A percentile compares a stretch with the other conserved stretches of the same genome.
These are phyloP conservation scores for Auricularia heimuer DNA, from an alignment of 768 basidiomycete species.

Conservation along the genomic window DNA sequence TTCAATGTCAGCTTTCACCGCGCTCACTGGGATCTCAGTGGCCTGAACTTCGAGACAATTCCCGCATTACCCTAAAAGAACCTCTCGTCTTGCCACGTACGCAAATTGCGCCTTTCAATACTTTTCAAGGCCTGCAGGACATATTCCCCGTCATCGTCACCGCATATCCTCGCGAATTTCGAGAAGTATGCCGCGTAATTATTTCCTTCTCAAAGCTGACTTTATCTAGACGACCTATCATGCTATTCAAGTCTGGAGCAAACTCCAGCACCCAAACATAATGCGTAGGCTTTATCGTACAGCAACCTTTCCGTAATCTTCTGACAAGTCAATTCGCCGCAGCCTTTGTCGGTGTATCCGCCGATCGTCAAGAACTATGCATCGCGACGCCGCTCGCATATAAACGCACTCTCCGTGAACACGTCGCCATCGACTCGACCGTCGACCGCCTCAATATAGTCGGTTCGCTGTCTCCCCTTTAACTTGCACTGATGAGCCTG, in stretches of 20 bases:
- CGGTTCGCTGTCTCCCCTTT: neutral
- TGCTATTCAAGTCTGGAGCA: neutral
- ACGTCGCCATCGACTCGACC: neutral
- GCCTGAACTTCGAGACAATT: neutral
- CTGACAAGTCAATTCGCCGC: neutral
- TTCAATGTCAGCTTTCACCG: neutral
- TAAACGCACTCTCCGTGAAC: neutral
- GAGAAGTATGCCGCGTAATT: neutral
- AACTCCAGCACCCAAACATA: neutral
- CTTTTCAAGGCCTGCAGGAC: neutral
- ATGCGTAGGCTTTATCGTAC: neutral
- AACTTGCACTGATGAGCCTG: neutral
- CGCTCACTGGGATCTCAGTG: neutral
- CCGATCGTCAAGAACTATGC: neutral
- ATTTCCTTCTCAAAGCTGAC: neutral
- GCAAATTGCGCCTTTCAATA: neutral
- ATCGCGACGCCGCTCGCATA: neutral
- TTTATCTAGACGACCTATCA: neutral
- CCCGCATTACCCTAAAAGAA: neutral
- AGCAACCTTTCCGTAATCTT: neutral
- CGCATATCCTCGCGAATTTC: neutral
- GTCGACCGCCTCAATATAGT: neutral
- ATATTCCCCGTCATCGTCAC: neutral
- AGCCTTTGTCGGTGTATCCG: neutral
- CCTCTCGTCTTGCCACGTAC: neutral